Percentiles rank a stretch among this genome's conserved stretches.
Conservation (phyloP, 169 alveolate species). For the Plasmodium vinckei region DNA sequence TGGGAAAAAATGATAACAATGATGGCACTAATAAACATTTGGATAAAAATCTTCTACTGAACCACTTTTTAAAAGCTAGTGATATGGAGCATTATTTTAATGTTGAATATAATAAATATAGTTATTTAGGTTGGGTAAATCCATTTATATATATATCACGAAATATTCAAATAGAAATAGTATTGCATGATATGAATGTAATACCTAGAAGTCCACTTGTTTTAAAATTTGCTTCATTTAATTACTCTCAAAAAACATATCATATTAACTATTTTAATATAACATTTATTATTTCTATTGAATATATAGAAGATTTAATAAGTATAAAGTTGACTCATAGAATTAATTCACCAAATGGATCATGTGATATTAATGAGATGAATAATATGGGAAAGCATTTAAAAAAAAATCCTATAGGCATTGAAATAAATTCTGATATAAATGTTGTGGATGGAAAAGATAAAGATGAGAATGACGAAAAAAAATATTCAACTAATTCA, state of each 20-base stretch:
- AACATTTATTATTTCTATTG: constrained; percentile 46
- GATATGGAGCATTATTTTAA: constrained; percentile 78
- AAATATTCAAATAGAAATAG: constrained; percentile 83
- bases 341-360: not conserved
- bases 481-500: constrained; percentile 7
- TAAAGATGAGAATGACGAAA: not conserved
- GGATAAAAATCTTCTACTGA: constrained; percentile 59
- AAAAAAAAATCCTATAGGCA: not conserved
- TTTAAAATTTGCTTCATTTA: constrained; percentile 80
- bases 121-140: constrained; percentile 89
- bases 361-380: not conserved
- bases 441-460: not conserved
- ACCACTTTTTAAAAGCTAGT: constrained; percentile 34
- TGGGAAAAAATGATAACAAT: not conserved
- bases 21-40: constrained; percentile 46
- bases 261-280: constrained; percentile 36
- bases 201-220: constrained; percentile 88
- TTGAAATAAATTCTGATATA: not conserved
- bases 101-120: constrained; percentile 81
- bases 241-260: constrained; percentile 61
- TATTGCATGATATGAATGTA: constrained; percentile 85
- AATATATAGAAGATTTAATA: constrained; percentile 67
- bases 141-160: constrained; percentile 87
- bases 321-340: constrained; percentile 48
- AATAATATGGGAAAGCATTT: not conserved